A percentile compares a stretch with the other conserved stretches of the same genome.
These are phyloP conservation scores for Coniella vitis DNA, from an alignment of 2,329 filamentous ascomycete genomes.

Conservation along the genomic window DNA sequence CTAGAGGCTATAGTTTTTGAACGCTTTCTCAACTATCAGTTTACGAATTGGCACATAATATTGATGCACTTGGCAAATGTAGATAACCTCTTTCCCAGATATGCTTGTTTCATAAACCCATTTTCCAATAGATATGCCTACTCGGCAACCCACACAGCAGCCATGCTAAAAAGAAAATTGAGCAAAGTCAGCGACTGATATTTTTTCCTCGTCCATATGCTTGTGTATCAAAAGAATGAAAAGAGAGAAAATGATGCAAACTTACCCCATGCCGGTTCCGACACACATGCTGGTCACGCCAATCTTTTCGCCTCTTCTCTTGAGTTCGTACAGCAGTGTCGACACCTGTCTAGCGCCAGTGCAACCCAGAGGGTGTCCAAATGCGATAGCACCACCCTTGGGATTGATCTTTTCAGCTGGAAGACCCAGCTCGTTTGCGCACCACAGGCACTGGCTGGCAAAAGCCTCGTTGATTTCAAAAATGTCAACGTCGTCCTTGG, in stretches of 20 bases:
- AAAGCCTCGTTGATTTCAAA: conserved; percentile 99
- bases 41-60: too few species aligned
- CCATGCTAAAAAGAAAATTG: conserved; percentile 49
- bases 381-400: conserved; percentile 93
- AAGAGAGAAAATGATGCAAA: background rate
- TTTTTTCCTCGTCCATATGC: too few species aligned
- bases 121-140: conserved; percentile 33
- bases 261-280: conserved; percentile 81
- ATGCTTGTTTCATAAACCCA: background rate
- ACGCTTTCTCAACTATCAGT: too few species aligned
- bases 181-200: too few species aligned
- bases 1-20: too few species aligned
- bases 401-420: conserved; percentile 88
- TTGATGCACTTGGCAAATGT: too few species aligned
- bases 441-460: conserved; percentile 91
- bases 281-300: conserved; percentile 96
- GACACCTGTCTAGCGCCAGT: conserved; percentile 91
- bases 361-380: conserved; percentile 90
- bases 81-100: too few species aligned
- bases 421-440: conserved; percentile 78
- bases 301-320: conserved; percentile 74
- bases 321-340: conserved; percentile 84
- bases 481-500: conserved; percentile 87
- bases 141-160: conserved; percentile 91
- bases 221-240: too few species aligned